Evolutionary conservation across 805 yeast genomes (phyloP).

Genomic region (Myxozyma lipomycoides): DNA sequence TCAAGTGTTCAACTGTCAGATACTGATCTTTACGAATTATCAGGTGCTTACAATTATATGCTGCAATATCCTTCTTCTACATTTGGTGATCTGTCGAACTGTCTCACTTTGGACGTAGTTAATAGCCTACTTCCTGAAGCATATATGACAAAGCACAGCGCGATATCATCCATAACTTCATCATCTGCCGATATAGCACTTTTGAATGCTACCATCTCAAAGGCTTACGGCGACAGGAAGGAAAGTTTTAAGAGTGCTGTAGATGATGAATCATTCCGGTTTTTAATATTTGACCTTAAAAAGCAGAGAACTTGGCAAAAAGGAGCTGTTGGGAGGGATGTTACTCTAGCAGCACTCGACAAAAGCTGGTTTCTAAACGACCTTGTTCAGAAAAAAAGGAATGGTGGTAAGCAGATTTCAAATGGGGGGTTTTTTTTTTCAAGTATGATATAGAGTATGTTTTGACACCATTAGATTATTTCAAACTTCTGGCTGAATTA

Average conservation of each 20-base stretch:
- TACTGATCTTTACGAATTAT: constrained; percentile 31
- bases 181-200: constrained; percentile 42
- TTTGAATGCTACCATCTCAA: constrained; percentile 19
- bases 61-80: constrained; percentile 38
- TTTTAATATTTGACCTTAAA: constrained; percentile 44
- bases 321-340: constrained; percentile 39
- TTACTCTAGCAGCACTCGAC: constrained; percentile 54
- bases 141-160: not conserved
- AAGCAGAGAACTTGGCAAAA: constrained; percentile 38
- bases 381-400: constrained; percentile 33
- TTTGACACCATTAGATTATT: constrained; percentile 34
- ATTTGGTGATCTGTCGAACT: constrained; percentile 35
- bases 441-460: not conserved
- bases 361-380: constrained; percentile 55
- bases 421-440: not conserved
- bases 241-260: not conserved
- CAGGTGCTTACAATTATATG: constrained; percentile 41
- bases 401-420: constrained; percentile 10
- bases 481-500: constrained; percentile 48
- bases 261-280: constrained; percentile 39
- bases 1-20: constrained; percentile 13
- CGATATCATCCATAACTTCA: constrained; percentile 46
- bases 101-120: constrained; percentile 34
- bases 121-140: constrained; percentile 33
- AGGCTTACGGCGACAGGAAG: not conserved